Conservation (phyloP, 106 monocot species). For the Dendrobium officinale region DNA sequence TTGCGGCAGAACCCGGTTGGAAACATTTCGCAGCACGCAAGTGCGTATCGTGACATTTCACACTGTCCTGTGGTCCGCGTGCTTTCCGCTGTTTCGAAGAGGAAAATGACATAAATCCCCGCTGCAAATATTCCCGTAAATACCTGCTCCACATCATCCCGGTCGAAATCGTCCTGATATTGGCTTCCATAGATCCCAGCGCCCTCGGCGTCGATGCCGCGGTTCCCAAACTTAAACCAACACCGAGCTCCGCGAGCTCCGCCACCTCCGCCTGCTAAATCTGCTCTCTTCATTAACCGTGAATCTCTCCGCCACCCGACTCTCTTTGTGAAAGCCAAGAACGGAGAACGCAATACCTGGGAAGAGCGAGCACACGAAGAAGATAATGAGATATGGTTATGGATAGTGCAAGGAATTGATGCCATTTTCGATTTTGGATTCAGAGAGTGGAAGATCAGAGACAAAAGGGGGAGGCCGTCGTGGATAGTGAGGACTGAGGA, state of each 20-base stretch:
- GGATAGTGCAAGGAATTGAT: conserved; percentile 19
- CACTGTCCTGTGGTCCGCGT: too few relatives aligned
- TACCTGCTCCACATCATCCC: conserved; percentile 94
- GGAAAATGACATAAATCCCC: too few relatives aligned
- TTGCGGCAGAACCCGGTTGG: too few relatives aligned
- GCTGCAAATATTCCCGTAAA: not conserved
- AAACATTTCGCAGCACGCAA: too few relatives aligned
- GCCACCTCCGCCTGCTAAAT: conserved; percentile 7
- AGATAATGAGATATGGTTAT: conserved; percentile 9
- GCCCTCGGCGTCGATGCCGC: conserved; percentile 63
- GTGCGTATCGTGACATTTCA: too few relatives aligned
- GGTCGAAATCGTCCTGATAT: conserved; percentile 68
- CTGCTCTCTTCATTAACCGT: conserved; percentile 12
- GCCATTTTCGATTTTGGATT: conserved; percentile 21
- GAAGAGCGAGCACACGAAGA: not conserved
- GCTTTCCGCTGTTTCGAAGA: too few relatives aligned
- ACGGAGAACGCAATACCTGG: conserved; percentile 10
- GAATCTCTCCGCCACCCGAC: conserved; percentile 30
- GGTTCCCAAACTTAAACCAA: conserved; percentile 73
- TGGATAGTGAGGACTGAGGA: too few relatives aligned
- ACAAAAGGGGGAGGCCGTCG: not conserved
- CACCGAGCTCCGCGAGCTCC: conserved; percentile 27
- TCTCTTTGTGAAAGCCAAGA: conserved; percentile 22
- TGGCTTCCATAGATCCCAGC: conserved; percentile 88
- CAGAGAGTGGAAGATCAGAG: not conserved